Conservation (phyloP, 768 basidiomycete species). For the Daedalea quercina region DNA sequence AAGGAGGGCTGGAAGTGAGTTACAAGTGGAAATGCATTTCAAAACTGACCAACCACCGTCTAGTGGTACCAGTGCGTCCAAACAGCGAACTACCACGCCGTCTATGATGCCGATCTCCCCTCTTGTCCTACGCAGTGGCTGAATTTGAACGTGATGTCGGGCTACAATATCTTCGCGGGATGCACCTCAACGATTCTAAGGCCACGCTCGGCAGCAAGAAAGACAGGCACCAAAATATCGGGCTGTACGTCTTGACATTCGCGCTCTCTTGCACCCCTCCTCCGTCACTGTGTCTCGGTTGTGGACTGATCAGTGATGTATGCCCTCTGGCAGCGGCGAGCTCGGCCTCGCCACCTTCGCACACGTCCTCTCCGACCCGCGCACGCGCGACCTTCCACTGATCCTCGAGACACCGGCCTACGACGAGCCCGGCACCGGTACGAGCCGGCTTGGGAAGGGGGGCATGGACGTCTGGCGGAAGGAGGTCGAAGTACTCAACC, state of each 20-base stretch:
- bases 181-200: conserved; percentile 87
- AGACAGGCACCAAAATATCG: conserved; percentile 83
- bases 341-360: conserved; percentile 59
- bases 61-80: neutral
- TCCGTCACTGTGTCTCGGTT: neutral
- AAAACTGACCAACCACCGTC: neutral
- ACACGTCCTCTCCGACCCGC: conserved; percentile 60
- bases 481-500: conserved; percentile 61
- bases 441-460: conserved; percentile 4
- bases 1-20: conserved; percentile 67
- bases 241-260: conserved; percentile 54
- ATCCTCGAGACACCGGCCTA: conserved; percentile 78
- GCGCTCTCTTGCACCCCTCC: too few relatives aligned
- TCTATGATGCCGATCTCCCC: neutral
- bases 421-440: conserved; percentile 29
- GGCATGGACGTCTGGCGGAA: conserved; percentile 61
- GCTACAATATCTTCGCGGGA: conserved; percentile 64
- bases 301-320: neutral
- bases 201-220: conserved; percentile 53
- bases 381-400: conserved; percentile 65
- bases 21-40: neutral
- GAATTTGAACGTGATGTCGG: conserved; percentile 68
- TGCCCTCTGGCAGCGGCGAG: conserved; percentile 54
- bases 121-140: conserved; percentile 42
- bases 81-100: neutral